phyloP scores from a whole-genome alignment of 768 basidiomycete genomes.

The Phaeotremella fagi region DNA sequence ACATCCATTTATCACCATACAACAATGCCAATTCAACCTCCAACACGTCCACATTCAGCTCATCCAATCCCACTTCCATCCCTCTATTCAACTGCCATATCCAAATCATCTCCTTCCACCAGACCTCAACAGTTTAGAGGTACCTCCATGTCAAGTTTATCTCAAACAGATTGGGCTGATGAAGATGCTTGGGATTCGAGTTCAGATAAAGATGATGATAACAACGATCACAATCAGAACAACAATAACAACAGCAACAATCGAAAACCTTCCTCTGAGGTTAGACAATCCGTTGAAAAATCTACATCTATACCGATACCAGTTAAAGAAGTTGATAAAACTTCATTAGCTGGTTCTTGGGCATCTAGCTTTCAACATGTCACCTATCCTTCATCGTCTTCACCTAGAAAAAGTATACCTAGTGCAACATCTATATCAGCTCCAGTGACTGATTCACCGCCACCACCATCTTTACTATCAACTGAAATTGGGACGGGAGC shows the following conservation, averaged over 20 bases:
- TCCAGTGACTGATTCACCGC: slow-evolving; percentile 9
- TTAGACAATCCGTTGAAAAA: not conserved
- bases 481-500: too few relatives aligned
- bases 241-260: too few relatives aligned
- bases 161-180: slow-evolving; percentile 37
- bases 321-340: too few relatives aligned
- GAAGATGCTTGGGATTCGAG: slow-evolving; percentile 46
- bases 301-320: not conserved
- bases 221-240: too few relatives aligned
- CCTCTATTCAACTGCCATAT: slow-evolving; percentile 5
- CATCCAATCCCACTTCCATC: slow-evolving; percentile 26
- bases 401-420: slow-evolving; percentile 11
- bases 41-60: slow-evolving; percentile 40
- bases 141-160: slow-evolving; percentile 6
- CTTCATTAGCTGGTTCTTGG: slow-evolving; percentile 26
- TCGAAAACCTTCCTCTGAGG: not conserved
- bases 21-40: slow-evolving; percentile 40
- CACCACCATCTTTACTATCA: not conserved
- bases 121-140: slow-evolving; percentile 1
- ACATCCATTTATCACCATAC: not conserved
- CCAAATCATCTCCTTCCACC: too few relatives aligned
- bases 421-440: slow-evolving; percentile 12
- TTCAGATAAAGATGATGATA: slow-evolving; percentile 43
- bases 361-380: slow-evolving; percentile 26
- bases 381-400: slow-evolving; percentile 15